Percentiles rank a stretch among this genome's conserved stretches.
phyloP scores from a whole-genome alignment of 306 rosid species.

The Glycyrrhiza uralensis region DNA sequence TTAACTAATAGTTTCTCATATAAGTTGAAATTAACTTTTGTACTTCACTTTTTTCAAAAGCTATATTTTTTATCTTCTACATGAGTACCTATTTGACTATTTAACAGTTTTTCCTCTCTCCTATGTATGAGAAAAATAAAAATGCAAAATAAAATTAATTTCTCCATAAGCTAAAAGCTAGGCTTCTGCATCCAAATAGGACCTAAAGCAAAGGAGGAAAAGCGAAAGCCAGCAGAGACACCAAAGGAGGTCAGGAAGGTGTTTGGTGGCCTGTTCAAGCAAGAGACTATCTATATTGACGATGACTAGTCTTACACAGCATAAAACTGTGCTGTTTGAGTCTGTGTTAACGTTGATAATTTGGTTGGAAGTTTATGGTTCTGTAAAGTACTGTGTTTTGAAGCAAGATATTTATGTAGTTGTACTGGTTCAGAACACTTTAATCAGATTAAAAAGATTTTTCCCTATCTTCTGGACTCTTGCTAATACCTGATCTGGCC shows the following conservation, averaged over 20 bases:
- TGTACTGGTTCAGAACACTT: conserved; percentile 22
- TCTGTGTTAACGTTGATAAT: conserved; percentile 21
- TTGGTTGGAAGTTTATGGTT: conserved; percentile 23
- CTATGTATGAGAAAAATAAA: too few relatives aligned
- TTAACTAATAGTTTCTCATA: too few relatives aligned
- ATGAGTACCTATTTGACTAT: too few relatives aligned
- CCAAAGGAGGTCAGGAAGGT: conserved; percentile 70
- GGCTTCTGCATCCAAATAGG: too few relatives aligned
- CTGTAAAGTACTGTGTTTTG: conserved; percentile 36
- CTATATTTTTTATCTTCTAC: too few relatives aligned
- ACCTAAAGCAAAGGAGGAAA: conserved; percentile 47
- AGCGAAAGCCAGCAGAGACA: conserved; percentile 28
- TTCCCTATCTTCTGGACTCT: background rate
- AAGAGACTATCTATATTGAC: conserved; percentile 89
- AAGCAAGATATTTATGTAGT: conserved; percentile 31
- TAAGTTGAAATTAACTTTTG: too few relatives aligned
- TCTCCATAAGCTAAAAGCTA: too few relatives aligned
- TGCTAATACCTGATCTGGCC: background rate
- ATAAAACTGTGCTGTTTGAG: conserved; percentile 18
- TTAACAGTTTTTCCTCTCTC: too few relatives aligned
- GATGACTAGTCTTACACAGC: conserved; percentile 61
- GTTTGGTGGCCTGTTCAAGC: conserved; percentile 86
- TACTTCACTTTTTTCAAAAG: too few relatives aligned
- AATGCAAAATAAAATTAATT: too few relatives aligned
- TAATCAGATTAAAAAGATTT: conserved; percentile 2